A percentile compares a stretch with the other conserved stretches of the same genome.
Conservation (phyloP, 108 stramenopile genomes). For the Nitzschia inconspicua region DNA sequence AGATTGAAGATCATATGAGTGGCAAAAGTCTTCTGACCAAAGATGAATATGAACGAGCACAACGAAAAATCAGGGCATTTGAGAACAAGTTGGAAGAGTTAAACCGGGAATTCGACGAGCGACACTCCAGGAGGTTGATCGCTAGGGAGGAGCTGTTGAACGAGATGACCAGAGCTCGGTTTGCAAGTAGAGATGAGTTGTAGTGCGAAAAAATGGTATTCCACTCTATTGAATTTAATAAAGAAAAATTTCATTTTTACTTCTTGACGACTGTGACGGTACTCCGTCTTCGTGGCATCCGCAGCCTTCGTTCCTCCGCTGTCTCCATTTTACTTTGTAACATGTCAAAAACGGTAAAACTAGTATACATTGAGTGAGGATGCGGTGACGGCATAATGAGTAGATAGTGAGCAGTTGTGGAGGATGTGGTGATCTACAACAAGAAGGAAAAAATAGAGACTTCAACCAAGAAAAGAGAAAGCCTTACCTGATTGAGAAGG, state of each 20-base stretch:
- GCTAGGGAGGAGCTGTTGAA: slow-evolving; percentile 23
- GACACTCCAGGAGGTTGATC: slow-evolving; percentile 15
- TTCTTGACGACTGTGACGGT: too few relatives aligned
- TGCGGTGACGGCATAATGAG: too few relatives aligned
- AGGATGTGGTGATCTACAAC: too few relatives aligned
- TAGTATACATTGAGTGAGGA: too few relatives aligned
- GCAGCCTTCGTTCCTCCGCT: slow-evolving; percentile 34
- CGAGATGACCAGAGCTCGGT: slow-evolving; percentile 19
- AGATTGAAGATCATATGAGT: slow-evolving; percentile 14
- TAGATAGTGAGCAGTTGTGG: too few relatives aligned
- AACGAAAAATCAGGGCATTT: slow-evolving; percentile 26
- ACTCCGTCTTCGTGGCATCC: slow-evolving; percentile 9
- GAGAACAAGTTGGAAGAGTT: slow-evolving; percentile 31
- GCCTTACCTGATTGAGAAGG: slow-evolving; percentile 91
- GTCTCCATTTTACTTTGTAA: slow-evolving; percentile 66
- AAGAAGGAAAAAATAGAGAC: too few relatives aligned
- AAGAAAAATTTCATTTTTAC: too few relatives aligned
- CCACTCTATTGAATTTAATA: too few relatives aligned
- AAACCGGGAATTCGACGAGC: slow-evolving; percentile 17
- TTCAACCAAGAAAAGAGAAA: too few relatives aligned
- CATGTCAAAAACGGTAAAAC: slow-evolving; percentile 93
- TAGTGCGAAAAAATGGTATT: too few relatives aligned
- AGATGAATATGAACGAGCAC: slow-evolving; percentile 3
- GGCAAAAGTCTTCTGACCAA: slow-evolving; percentile 10
- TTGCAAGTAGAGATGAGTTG: slow-evolving; percentile 1